A percentile compares a stretch with the other conserved stretches of the same genome.
Evolutionary conservation across 139 green algal genomes (phyloP).

Genomic region (Deuterostichococcus epilithicus): DNA sequence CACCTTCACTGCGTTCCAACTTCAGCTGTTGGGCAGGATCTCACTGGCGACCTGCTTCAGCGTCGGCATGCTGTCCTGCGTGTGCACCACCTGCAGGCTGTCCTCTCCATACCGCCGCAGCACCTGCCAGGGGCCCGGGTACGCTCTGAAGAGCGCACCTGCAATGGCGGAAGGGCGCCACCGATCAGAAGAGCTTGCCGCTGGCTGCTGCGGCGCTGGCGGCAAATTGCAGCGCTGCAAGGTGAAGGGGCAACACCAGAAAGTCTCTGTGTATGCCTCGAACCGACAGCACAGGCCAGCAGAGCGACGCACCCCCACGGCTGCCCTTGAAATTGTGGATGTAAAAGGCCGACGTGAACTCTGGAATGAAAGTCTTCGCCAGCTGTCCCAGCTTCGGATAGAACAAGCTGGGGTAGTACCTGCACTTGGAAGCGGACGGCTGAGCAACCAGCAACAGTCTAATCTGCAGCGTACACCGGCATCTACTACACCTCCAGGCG

Average conservation of each 20-base stretch:
- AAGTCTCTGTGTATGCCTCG: no score
- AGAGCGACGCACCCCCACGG: constrained; percentile 21
- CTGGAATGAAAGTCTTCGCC: constrained; percentile 57
- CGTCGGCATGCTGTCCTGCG: constrained; percentile 51
- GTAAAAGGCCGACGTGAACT: constrained; percentile 67
- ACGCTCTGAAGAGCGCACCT: constrained; percentile 67
- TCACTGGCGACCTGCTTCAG: constrained; percentile 79
- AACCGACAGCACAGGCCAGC: neutral
- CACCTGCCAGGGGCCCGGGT: constrained; percentile 84
- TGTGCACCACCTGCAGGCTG: constrained; percentile 49
- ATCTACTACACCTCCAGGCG: no score
- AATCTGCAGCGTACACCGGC: no score
- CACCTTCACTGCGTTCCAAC: no score
- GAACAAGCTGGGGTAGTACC: constrained; percentile 77
- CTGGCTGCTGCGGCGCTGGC: no score
- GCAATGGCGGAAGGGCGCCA: neutral
- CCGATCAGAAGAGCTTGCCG: no score
- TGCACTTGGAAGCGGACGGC: no score
- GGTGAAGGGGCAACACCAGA: no score
- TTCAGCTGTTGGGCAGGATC: constrained; percentile 50
- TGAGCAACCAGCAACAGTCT: no score
- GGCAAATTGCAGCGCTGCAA: no score
- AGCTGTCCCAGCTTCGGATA: constrained; percentile 77
- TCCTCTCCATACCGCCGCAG: constrained; percentile 33
- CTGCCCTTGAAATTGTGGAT: constrained; percentile 89